These are phyloP conservation scores for Colletotrichum orbiculare DNA, from an alignment of 2,329 filamentous ascomycete species.

Conservation along the genomic window DNA sequence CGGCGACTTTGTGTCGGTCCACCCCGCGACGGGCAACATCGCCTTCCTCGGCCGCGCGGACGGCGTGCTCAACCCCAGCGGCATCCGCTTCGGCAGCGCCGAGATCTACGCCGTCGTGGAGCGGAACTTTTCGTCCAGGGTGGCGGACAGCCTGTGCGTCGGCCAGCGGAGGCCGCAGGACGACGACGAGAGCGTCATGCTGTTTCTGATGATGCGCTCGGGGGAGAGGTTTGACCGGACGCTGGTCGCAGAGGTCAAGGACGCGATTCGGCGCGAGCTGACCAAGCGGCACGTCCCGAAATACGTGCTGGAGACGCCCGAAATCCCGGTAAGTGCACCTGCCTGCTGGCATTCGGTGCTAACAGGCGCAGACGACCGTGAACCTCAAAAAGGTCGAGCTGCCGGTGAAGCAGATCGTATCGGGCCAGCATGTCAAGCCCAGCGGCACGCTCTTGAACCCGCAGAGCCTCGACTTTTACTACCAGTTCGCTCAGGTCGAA, in stretches of 20 bases:
- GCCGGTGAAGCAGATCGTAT: constrained; percentile 86
- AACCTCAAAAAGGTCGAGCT: constrained; percentile 89
- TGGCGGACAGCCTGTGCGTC: constrained; percentile 82
- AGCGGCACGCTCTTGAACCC: constrained; percentile 84
- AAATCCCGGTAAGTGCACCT: constrained; percentile 75
- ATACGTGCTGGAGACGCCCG: constrained; percentile 82
- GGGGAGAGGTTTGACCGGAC: constrained; percentile 64
- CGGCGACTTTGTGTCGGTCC: constrained; percentile 80
- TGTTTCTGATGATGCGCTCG: constrained; percentile 67
- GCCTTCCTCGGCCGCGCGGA: constrained; percentile 78
- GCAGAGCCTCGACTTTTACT: constrained; percentile 79
- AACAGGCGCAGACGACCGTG: constrained; percentile 72
- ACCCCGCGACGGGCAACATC: constrained; percentile 74
- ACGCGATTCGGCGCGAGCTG: constrained; percentile 72
- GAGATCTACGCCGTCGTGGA: constrained; percentile 84
- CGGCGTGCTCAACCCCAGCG: constrained; percentile 82
- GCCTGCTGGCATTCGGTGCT: background rate
- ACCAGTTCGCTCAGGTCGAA: constrained; percentile 80
- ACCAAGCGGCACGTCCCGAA: constrained; percentile 81
- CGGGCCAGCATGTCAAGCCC: constrained; percentile 77
- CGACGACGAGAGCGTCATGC: constrained; percentile 63
- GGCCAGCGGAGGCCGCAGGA: constrained; percentile 75
- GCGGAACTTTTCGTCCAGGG: constrained; percentile 67
- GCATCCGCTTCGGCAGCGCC: constrained; percentile 81
- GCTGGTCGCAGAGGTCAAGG: constrained; percentile 70